Base-by-base conservation (phyloP, 73 alveolate genomes). In the Tetrahymena borealis region DNA sequence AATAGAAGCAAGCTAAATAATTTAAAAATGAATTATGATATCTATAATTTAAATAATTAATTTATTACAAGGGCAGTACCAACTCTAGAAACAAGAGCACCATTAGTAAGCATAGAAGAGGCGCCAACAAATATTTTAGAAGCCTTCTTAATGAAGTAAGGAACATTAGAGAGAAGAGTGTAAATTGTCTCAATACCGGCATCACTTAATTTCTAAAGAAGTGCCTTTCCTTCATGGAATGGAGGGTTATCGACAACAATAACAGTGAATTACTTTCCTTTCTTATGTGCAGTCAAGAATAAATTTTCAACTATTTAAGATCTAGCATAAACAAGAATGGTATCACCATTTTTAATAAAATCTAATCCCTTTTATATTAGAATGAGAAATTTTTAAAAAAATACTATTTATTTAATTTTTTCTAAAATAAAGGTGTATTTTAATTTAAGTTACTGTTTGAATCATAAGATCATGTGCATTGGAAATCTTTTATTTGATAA, bases 71-170 rank as follows among this genome's bases (percentile, higher is more conserved):
- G 78, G 11, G 95, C 95, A 18, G 95, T 93, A 13, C 95, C 95
- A 4, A 93, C 93, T 90, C 95, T 79, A 12, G 93, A 79, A 33
- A 93, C 38, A 28, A 93, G 78, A 3, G 95, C 95, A 79, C 95
- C 95, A 41, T 93, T 93, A 39, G 91, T 78, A 32, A 93, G 90
- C 95, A 93, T 78, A 4, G 95, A 38, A 11, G 92, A 79, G 35
- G 95, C 95, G 38, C 95, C 95, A 11, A 93, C 95, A 31, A 93
- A 85, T 28, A 93, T 93, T 93, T 93, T 93, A 39, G 43, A 85
- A 78, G 91, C 91, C 91, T 93, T 38, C 9, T 39, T 40, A 32
- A 78, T 92, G 39, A 93, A 41, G 38, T 93, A 93, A 20, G 93
- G 78, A 15, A 93, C 92, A 40, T 93, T 91, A 39, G 95, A 93